These are phyloP conservation scores for Russula ochroleuca DNA, from an alignment of 768 basidiomycete genomes.

Conservation along the genomic window DNA sequence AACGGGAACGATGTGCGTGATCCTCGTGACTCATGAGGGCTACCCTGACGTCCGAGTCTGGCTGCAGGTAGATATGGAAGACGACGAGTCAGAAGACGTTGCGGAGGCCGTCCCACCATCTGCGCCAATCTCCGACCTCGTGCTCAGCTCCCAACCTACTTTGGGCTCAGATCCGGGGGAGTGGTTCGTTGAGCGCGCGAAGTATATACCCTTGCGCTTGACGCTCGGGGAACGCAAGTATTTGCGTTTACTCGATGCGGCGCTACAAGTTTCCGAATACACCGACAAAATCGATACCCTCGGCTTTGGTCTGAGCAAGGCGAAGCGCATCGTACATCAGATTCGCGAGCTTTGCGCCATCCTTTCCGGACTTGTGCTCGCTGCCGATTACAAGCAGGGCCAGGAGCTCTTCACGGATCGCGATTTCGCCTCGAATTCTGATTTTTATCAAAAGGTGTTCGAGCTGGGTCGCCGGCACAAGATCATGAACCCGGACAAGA, in stretches of 20 bases:
- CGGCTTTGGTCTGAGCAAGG: slow-evolving; percentile 70
- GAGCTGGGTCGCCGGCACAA: slow-evolving; percentile 82
- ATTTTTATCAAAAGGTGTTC: slow-evolving; percentile 76
- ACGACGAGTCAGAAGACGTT: slow-evolving; percentile 38
- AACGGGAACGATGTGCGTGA: slow-evolving; percentile 22
- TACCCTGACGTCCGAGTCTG: slow-evolving; percentile 1
- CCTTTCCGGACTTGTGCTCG: slow-evolving; percentile 75
- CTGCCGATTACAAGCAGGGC: slow-evolving; percentile 85
- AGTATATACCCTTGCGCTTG: slow-evolving; percentile 76
- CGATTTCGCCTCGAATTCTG: slow-evolving; percentile 74
- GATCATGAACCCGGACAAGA: slow-evolving; percentile 91
- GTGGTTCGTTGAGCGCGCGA: slow-evolving; percentile 80
- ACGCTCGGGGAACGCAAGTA: slow-evolving; percentile 74
- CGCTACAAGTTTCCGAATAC: slow-evolving; percentile 80
- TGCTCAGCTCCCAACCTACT: slow-evolving; percentile 53
- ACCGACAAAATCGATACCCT: slow-evolving; percentile 88
- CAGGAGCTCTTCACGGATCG: slow-evolving; percentile 80
- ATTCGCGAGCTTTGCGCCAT: slow-evolving; percentile 86
- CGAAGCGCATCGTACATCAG: slow-evolving; percentile 84
- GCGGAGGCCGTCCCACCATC: slow-evolving; percentile 31
- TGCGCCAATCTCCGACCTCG: slow-evolving; percentile 36
- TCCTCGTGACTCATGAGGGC: slow-evolving; percentile 22
- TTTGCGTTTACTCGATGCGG: slow-evolving; percentile 80
- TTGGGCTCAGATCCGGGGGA: slow-evolving; percentile 65
- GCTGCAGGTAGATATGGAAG: slow-evolving; percentile 41